These are phyloP conservation scores for Fusarium tanahbumbuense DNA, from an alignment of 2,329 filamentous ascomycete genomes.

Conservation along the genomic window DNA sequence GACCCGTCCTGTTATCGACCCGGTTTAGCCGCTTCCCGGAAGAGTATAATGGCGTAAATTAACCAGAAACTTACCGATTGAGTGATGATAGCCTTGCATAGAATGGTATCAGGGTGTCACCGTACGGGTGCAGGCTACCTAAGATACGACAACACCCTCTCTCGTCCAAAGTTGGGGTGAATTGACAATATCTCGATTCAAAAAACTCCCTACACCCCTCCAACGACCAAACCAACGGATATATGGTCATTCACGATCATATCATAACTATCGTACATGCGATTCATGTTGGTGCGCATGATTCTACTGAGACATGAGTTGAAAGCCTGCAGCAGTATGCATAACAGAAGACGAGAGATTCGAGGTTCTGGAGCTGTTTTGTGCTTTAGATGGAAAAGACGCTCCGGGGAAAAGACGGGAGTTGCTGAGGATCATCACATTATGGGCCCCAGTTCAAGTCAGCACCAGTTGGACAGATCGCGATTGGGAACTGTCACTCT, in stretches of 20 bases:
- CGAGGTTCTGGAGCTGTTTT: background rate
- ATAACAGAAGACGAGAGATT: background rate
- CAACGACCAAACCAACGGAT: background rate
- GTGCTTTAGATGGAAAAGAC: background rate
- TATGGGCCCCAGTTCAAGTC: slow-evolving; percentile 1
- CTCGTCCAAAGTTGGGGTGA: background rate
- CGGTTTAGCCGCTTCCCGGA: slow-evolving; percentile 37
- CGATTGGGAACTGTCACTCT: slow-evolving; percentile 22
- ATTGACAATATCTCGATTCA: slow-evolving; percentile 24
- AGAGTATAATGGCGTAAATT: slow-evolving; percentile 20
- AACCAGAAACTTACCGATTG: slow-evolving; percentile 3
- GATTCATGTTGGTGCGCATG: background rate
- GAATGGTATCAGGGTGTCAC: slow-evolving; percentile 2
- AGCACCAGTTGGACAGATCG: slow-evolving; percentile 34
- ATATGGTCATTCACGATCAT: slow-evolving; percentile 3
- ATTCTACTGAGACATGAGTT: background rate
- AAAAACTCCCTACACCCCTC: slow-evolving; percentile 12
- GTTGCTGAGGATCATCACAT: slow-evolving; percentile 23
- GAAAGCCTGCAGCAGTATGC: background rate
- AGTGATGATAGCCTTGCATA: slow-evolving; percentile 35
- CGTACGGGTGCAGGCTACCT: background rate
- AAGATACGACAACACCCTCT: slow-evolving; percentile 22
- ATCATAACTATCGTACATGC: slow-evolving; percentile 6
- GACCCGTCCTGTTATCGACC: slow-evolving; percentile 14
- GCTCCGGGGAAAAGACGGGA: background rate